Conservation (phyloP, 768 basidiomycete genomes). For the Mycena galericulata region DNA sequence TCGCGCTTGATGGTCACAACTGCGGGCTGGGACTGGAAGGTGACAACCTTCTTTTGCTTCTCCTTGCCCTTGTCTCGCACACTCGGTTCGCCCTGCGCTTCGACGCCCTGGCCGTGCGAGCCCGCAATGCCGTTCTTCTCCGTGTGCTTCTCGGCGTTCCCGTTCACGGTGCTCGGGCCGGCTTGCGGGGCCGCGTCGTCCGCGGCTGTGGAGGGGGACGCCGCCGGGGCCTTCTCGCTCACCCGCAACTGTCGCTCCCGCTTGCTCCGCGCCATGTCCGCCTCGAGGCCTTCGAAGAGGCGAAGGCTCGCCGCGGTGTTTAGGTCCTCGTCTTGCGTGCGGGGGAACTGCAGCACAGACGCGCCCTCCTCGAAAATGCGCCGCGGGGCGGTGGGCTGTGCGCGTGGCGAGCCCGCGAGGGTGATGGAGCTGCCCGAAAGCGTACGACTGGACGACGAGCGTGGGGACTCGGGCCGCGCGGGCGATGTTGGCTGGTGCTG, state of each 20-base stretch:
- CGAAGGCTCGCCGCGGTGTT: constrained; percentile 61
- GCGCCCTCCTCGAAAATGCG: constrained; percentile 39
- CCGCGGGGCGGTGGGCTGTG: constrained; percentile 32
- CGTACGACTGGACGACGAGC: constrained; percentile 18
- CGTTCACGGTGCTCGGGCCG: constrained; percentile 33
- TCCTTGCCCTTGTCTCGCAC: constrained; percentile 64
- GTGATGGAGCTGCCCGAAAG: constrained; percentile 45
- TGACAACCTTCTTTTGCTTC: constrained; percentile 73
- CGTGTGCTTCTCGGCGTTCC: constrained; percentile 22
- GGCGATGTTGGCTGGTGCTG: constrained; percentile 33
- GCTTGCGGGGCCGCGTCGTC: constrained; percentile 11
- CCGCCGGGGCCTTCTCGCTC: constrained; percentile 29
- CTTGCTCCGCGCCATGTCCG: constrained; percentile 51
- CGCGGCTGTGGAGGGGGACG: constrained; percentile 14
- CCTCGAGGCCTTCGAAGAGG: constrained; percentile 57
- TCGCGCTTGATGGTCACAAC: constrained; percentile 60
- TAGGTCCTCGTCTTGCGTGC: constrained; percentile 53
- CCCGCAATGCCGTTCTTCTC: constrained; percentile 17
- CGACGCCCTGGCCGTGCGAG: constrained; percentile 37
- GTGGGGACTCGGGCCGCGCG: constrained; percentile 29
- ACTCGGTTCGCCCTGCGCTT: constrained; percentile 15
- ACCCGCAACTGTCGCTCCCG: constrained; percentile 39
- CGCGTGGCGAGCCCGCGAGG: constrained; percentile 38
- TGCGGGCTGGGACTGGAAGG: constrained; percentile 76
- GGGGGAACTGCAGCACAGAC: constrained; percentile 56